These are phyloP conservation scores for Aureoboletus auriporus DNA, from an alignment of 768 basidiomycete species.

Conservation along the genomic window DNA sequence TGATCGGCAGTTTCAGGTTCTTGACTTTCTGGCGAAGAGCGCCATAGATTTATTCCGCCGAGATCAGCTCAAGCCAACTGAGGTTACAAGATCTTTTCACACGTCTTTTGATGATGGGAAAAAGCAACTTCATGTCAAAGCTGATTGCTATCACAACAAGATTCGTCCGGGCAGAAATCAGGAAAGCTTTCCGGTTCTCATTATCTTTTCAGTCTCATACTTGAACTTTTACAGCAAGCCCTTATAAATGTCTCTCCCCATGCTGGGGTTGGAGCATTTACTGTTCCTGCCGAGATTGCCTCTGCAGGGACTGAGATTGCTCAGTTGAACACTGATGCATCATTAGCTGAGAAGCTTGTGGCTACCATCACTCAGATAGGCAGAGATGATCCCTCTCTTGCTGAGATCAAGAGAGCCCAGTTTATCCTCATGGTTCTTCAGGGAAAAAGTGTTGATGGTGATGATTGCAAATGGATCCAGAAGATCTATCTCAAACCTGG, in stretches of 20 bases:
- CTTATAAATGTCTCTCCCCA: conserved; percentile 20
- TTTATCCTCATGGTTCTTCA: conserved; percentile 35
- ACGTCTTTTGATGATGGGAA: conserved; percentile 11
- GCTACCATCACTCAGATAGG: conserved; percentile 47
- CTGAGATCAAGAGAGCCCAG: conserved; percentile 43
- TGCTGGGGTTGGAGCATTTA: conserved; percentile 20
- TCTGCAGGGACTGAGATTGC: conserved; percentile 15
- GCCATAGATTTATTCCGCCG: conserved; percentile 22
- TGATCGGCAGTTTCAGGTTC: conserved; percentile 15
- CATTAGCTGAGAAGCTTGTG: conserved; percentile 29
- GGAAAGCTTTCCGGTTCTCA: conserved; percentile 26
- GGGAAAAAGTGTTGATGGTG: conserved; percentile 19
- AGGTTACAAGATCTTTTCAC: conserved; percentile 19
- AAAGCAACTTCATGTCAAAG: conserved; percentile 12
- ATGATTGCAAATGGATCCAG: conserved; percentile 35
- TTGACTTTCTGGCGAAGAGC: conserved; percentile 26
- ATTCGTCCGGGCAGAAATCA: conserved; percentile 31
- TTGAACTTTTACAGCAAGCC: conserved; percentile 10
- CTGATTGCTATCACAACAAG: conserved; percentile 29
- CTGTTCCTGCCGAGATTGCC: conserved; percentile 17
- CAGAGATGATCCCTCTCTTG: conserved; percentile 51
- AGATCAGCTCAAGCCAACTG: conserved; percentile 24
- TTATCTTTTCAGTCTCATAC: not conserved
- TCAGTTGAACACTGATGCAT: conserved; percentile 16
- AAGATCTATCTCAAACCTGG: conserved; percentile 31